These are phyloP conservation scores for Apiospora phragmitis DNA, from an alignment of 2,329 filamentous ascomycete genomes.

Conservation along the genomic window DNA sequence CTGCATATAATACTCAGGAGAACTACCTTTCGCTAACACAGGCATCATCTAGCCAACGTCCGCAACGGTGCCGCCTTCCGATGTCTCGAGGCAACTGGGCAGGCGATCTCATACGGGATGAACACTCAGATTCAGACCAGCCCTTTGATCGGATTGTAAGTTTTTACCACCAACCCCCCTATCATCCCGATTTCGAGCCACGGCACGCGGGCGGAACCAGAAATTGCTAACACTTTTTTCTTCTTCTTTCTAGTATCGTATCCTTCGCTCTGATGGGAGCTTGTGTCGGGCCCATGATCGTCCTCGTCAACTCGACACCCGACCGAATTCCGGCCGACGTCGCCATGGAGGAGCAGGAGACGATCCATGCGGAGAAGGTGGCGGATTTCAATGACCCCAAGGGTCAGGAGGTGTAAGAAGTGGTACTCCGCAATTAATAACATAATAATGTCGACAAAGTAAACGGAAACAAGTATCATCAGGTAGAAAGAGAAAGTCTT, in stretches of 20 bases:
- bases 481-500: no score
- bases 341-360: slow-evolving; percentile 34
- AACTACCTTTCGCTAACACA: neutral
- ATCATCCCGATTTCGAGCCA: neutral
- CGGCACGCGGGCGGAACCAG: neutral
- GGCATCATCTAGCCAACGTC: slow-evolving; percentile 34
- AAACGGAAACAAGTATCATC: neutral
- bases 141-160: slow-evolving; percentile 40
- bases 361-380: slow-evolving; percentile 17
- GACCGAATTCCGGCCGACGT: slow-evolving; percentile 40
- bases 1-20: no score
- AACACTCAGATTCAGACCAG: slow-evolving; percentile 39
- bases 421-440: no score
- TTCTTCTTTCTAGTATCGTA: slow-evolving; percentile 31
- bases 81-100: slow-evolving; percentile 40
- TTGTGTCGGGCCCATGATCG: slow-evolving; percentile 36
- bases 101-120: slow-evolving; percentile 42
- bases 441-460: neutral
- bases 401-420: neutral
- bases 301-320: slow-evolving; percentile 40
- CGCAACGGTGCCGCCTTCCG: slow-evolving; percentile 42
- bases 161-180: slow-evolving; percentile 8
- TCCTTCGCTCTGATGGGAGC: slow-evolving; percentile 38
- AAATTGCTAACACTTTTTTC: neutral
- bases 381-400: neutral